Evolutionary conservation across 805 yeast species (phyloP).

Genomic region (Schwanniomyces polymorphus): DNA sequence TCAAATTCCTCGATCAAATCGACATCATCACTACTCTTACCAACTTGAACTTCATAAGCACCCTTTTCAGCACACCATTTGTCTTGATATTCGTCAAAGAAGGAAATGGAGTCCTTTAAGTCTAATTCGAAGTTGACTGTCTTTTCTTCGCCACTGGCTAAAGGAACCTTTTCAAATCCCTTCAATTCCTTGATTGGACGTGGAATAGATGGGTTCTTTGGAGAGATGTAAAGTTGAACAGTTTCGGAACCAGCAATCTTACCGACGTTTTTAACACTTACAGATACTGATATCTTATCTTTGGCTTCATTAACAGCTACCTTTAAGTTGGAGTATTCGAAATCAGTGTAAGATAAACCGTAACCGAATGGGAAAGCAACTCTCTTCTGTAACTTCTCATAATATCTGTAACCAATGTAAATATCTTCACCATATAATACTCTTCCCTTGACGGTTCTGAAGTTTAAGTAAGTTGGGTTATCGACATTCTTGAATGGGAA

Average conservation of each 20-base stretch:
- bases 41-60: slow-evolving; percentile 23
- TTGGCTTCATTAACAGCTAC: slow-evolving; percentile 14
- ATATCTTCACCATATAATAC: slow-evolving; percentile 34
- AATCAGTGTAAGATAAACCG: slow-evolving; percentile 31
- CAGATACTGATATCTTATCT: slow-evolving; percentile 14
- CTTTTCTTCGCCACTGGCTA: slow-evolving; percentile 15
- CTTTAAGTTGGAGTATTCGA: slow-evolving; percentile 13
- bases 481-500: slow-evolving; percentile 22
- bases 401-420: slow-evolving; percentile 30
- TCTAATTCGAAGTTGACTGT: slow-evolving; percentile 15
- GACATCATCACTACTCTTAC: slow-evolving; percentile 19
- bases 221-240: slow-evolving; percentile 26
- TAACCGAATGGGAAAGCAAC: slow-evolving; percentile 34
- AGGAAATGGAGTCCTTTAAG: slow-evolving; percentile 26
- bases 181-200: slow-evolving; percentile 29
- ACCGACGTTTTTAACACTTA: slow-evolving; percentile 23
- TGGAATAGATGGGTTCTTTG: slow-evolving; percentile 14
- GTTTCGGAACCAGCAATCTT: slow-evolving; percentile 24
- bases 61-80: slow-evolving; percentile 27
- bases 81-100: slow-evolving; percentile 26
- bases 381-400: slow-evolving; percentile 23
- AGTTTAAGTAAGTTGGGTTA: slow-evolving; percentile 31
- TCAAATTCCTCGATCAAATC: slow-evolving; percentile 4
- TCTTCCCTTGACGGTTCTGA: slow-evolving; percentile 27
- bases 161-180: slow-evolving; percentile 26